Base-by-base conservation (phyloP, 2,329 filamentous ascomycete genomes). In the Apiospora arundinis region DNA sequence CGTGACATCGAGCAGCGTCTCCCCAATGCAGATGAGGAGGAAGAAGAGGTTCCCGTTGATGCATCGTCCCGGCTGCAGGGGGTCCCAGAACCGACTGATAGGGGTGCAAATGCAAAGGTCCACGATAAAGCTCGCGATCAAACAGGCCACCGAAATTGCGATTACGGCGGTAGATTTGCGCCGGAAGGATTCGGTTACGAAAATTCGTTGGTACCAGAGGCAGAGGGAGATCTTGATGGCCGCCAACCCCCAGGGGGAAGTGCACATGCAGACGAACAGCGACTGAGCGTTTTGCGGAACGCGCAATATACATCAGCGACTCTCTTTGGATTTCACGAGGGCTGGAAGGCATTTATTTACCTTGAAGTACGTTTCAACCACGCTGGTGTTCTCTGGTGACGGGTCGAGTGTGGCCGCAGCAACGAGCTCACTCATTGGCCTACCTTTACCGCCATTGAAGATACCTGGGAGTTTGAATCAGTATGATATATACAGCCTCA, bases 1-100 rank as follows among this genome's bases (percentile, higher is more conserved):
- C 8, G 18, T 7, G 4, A 60, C 21, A 25, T 72, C 72, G 18
- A 72, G 49, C 1, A 71, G 8, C 2, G 68, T 72, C 21, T 72
- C 72, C 2, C 60, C 23, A 2, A 71, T 42, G 21, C 72, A 71
- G 14, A 56, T 65, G 25, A 71, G 2, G 4, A 72, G 69, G 40
- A 63, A 70, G 46, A 49, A 71, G 2, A 73, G 18, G 42, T 71
- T 69, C 28, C 72, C 69, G 44, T 73, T 70, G 8, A 73, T 48
- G 44, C 71, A 73, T 45, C 14, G 66, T 7, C 67, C 71, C 18
- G 69, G 42, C 18, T 65, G 42, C 1, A 45, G 1, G 7, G 8
- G 66, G 25, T 66, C 42, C 71, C 71, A 73, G 25, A 72, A 72
- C 9, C 21, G 44, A 14, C 67, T 60, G 46, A 73, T 23, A 7